Base-by-base conservation (phyloP, 2,329 filamentous ascomycete species). In the Curvularia eragrostidis region DNA sequence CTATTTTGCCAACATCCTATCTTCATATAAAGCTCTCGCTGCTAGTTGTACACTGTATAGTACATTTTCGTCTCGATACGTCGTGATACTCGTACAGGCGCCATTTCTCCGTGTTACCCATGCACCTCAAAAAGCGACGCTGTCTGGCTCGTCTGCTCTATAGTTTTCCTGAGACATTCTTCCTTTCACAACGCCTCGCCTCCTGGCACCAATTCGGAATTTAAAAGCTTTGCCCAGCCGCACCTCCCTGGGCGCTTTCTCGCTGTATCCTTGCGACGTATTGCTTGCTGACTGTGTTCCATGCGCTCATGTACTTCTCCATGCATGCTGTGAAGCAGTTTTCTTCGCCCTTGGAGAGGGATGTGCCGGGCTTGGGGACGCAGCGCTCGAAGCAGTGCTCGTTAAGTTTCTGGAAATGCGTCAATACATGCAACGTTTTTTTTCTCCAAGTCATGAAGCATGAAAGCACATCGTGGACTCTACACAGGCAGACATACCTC, bases 311-410 rank as follows among this genome's bases (percentile, higher is more conserved):
- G 74, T 84, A 84, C 69, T 84, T 84, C 67, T 84, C 81, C 81
- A 84, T 83, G 75, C 82, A 84, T 42, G 74, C 62, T 19, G 79
- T 80, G 68, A 82, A 81, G 77, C 82, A 84, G 18, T 72, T 76
- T 61, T 79, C 71, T 67, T 84, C 82, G 72, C 77, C 76, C 46
- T 78, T 80, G 26, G 81, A 83, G 49, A 84, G 75, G 10, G 81
- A 82, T 44, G 79, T 72, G 57, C 80, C 78, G 60, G 82, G 82
- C 65, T 82, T 82, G 46, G 82, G 81, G 28, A 84, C 75, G 77
- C 82, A 84, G 69, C 81, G 80, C 63, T 83, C 81, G 77, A 84
- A 84, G 75, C 82, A 84, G 75, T 84, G 81, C 66, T 83, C 81
- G 74, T 84, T 84, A 63, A 84, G 75, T 79, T 84, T 84, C 66